Percentiles rank a stretch among this genome's conserved stretches.
Conservation (phyloP, 495 filamentous ascomycete genomes). For the Tuber umbilicatum region DNA sequence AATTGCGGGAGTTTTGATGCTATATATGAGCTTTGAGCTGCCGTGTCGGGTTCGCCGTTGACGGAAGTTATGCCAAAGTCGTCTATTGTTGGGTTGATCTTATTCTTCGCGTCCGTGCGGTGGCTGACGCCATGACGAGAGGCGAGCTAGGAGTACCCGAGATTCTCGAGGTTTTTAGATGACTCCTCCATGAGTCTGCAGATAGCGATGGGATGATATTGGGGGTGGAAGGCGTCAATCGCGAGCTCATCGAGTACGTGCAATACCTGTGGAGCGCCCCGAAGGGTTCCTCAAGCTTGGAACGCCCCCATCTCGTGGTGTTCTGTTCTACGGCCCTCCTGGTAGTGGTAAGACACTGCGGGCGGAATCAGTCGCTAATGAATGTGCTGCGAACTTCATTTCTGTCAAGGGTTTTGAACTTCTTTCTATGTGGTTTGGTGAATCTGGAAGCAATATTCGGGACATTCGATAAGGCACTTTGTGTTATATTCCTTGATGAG, state of each 20-base stretch:
- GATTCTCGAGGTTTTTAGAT: too few species aligned
- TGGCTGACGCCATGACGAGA: too few species aligned
- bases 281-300: slow-evolving; percentile 99
- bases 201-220: slow-evolving; percentile 99
- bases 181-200: too few species aligned
- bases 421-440: slow-evolving; percentile 99
- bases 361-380: slow-evolving; percentile 98
- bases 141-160: too few species aligned
- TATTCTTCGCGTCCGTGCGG: too few species aligned
- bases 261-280: slow-evolving; percentile 98
- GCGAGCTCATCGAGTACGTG: slow-evolving; percentile 97
- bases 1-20: too few species aligned
- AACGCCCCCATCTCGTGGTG: slow-evolving; percentile 94
- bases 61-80: too few species aligned
- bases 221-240: slow-evolving; percentile 99
- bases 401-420: slow-evolving; percentile 97
- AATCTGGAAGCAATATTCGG: slow-evolving; percentile 98
- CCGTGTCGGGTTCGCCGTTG: too few species aligned
- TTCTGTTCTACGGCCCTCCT: slow-evolving; percentile 95
- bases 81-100: too few species aligned
- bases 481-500: slow-evolving; percentile 98
- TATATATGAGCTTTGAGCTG: too few species aligned
- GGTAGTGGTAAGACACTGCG: slow-evolving; percentile 99
- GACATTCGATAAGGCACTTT: slow-evolving; percentile 99
- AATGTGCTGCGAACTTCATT: slow-evolving; percentile 99